Evolutionary conservation across 805 yeast genomes (phyloP).

Genomic region (Candida tallmaniae): DNA sequence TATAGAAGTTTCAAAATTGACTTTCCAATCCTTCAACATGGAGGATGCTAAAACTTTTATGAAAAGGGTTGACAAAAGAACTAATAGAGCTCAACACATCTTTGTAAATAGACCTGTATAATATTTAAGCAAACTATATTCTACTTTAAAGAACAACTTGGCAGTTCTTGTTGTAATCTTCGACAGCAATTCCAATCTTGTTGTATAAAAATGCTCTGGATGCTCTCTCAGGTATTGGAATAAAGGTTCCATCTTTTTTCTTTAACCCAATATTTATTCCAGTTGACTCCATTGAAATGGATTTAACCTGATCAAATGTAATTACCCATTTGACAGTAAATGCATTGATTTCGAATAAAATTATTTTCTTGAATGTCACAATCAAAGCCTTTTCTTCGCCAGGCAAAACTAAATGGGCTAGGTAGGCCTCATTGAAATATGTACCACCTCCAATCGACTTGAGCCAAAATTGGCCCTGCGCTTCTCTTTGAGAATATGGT

Average conservation of each 20-base stretch:
- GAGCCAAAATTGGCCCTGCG: conserved; percentile 93
- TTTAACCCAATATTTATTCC: conserved; percentile 70
- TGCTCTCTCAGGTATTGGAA: conserved; percentile 69
- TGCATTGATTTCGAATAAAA: conserved; percentile 60
- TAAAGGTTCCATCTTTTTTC: conserved; percentile 52
- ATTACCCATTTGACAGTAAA: conserved; percentile 71
- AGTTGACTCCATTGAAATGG: conserved; percentile 70
- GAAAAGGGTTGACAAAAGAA: conserved; percentile 40
- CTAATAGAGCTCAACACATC: conserved; percentile 28
- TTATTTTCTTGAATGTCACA: conserved; percentile 66
- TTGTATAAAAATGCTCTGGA: conserved; percentile 65
- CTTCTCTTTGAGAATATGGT: conserved; percentile 73
- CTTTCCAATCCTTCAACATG: conserved; percentile 50
- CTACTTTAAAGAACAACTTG: conserved; percentile 35
- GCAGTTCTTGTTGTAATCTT: conserved; percentile 68
- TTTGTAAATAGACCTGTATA: conserved; percentile 4
- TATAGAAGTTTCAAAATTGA: conserved; percentile 35
- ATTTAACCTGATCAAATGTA: conserved; percentile 55
- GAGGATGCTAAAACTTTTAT: conserved; percentile 46
- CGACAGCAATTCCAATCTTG: conserved; percentile 75
- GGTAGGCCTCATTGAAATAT: conserved; percentile 64
- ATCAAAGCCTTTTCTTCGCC: conserved; percentile 76
- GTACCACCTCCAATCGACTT: conserved; percentile 80
- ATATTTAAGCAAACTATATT: not conserved
- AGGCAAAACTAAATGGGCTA: conserved; percentile 81